Base-by-base conservation (phyloP, 2,329 filamentous ascomycete genomes). In the Fusarium verrucosum region DNA sequence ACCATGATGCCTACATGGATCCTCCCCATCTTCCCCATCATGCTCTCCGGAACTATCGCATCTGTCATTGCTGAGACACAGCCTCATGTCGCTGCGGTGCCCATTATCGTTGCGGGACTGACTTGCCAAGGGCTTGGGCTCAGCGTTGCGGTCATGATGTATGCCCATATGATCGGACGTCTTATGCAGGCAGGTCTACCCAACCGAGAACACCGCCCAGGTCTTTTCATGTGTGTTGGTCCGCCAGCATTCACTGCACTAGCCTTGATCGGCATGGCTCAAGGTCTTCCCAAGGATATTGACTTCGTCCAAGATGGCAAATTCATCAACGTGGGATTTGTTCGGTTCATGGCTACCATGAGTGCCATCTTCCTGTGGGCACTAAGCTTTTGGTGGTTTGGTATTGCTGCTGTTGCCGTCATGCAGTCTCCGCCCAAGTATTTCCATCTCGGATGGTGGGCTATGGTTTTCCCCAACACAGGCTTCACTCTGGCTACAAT, bases 1-100 rank as follows among this genome's bases (percentile, higher is more conserved):
- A 86, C 84, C 43, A 90, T 91, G 84, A 90, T 89, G 81, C 90
- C 89, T 0, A 87, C 87, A 0, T 91, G 89, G 89, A 87, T 91
- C 56, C 78, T 92, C 6, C 89, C 89, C n/a, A 88, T 91, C 68
- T 92, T 91, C 73, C 89, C 89, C 11, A 81, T 90, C 73, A 91
- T 92, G 89, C 81, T 92, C 10, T 84, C 83, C 0, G 89, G 89
- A 3, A 92, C 89, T 3, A 86, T 92, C 40, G 89, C 89, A 4
- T 85, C 86, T 2, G 83, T 89, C 61, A 88, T 91, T 46, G 83
- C 84, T 11, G 79, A 81, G 10, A 82, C 82, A 2, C 89, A 92
- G 64, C 87, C 88, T 0, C 74, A 82, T 0, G 74, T 79, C 6
- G 73, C 81, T 1, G 83, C 86, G 2, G 73, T 90, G n/a, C 82